Evolutionary conservation across 164 flowering plant genomes (phyloP).

Genomic region (Dillenia turbinata): DNA sequence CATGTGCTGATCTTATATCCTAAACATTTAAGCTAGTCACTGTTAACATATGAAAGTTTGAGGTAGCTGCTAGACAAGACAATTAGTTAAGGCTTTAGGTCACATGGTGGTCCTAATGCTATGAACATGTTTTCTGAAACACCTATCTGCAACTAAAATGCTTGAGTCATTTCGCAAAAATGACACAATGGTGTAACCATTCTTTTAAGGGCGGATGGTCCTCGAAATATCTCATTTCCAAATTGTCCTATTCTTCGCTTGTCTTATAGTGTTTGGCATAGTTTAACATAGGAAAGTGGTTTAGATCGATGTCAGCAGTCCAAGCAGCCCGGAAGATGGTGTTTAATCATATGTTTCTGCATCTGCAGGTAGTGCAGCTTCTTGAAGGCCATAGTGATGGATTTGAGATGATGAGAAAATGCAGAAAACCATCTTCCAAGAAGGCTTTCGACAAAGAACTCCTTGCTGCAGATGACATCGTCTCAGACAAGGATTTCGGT

Average conservation of each 20-base stretch:
- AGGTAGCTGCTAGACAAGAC: not conserved
- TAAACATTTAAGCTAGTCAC: not conserved
- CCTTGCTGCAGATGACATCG: not conserved
- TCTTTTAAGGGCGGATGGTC: no score
- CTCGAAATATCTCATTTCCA: no score
- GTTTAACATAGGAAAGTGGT: no score
- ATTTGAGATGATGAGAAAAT: constrained; percentile 31
- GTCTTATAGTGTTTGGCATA: no score
- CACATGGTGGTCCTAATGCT: no score
- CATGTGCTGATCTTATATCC: constrained; percentile 4
- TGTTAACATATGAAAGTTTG: not conserved
- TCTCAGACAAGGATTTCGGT: no score
- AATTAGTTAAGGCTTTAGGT: no score
- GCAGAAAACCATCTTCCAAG: constrained; percentile 26
- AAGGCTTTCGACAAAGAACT: constrained; percentile 27
- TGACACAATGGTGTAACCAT: no score
- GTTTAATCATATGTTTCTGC: not conserved
- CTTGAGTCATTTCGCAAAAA: no score
- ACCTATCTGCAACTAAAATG: no score
- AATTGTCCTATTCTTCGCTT: no score
- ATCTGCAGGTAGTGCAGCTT: constrained; percentile 38
- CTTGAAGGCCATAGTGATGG: constrained; percentile 42
- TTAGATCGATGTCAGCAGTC: not conserved
- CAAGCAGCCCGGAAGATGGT: not conserved
- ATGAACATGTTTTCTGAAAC: no score